phyloP scores from a whole-genome alignment of 306 rosid genomes.

The Lathyrus tuberosus region DNA sequence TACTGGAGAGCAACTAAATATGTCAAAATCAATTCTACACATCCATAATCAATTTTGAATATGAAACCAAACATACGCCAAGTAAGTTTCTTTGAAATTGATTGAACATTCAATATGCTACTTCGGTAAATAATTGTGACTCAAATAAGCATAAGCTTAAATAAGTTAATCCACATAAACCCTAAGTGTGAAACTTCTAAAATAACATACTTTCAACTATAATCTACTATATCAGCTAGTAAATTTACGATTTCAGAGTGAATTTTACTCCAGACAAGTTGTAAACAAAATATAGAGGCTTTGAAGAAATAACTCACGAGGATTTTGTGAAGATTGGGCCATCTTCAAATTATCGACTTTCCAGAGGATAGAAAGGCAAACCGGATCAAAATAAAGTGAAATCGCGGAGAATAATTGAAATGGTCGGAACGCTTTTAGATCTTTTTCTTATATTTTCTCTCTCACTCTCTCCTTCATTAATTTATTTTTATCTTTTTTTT shows the following conservation, averaged over 20 bases:
- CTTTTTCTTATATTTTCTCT: too few species aligned
- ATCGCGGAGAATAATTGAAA: too few species aligned
- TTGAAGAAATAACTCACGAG: conserved; percentile 47
- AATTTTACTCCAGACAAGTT: not conserved
- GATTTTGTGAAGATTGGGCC: conserved; percentile 56
- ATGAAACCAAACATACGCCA: too few species aligned
- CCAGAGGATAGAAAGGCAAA: conserved; percentile 31
- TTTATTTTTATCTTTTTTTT: too few species aligned
- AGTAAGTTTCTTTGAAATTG: conserved; percentile 13
- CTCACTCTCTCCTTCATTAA: too few species aligned
- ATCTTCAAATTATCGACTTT: conserved; percentile 45
- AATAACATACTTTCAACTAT: conserved; percentile 4
- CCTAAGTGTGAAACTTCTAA: not conserved
- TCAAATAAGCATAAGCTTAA: not conserved
- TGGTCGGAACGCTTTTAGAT: too few species aligned
- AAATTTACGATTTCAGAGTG: too few species aligned
- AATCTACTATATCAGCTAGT: not conserved
- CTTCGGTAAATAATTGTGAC: not conserved
- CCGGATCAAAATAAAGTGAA: not conserved
- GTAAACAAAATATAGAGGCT: not conserved
- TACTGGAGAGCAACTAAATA: too few species aligned
- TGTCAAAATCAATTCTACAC: too few species aligned
- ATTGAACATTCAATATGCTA: conserved; percentile 3
- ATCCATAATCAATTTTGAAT: too few species aligned
- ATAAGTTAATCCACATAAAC: not conserved